Evolutionary conservation across 306 rosid species (phyloP), one percentile per base, ranked within the genome.

Genomic region (Malus orientalis): DNA sequence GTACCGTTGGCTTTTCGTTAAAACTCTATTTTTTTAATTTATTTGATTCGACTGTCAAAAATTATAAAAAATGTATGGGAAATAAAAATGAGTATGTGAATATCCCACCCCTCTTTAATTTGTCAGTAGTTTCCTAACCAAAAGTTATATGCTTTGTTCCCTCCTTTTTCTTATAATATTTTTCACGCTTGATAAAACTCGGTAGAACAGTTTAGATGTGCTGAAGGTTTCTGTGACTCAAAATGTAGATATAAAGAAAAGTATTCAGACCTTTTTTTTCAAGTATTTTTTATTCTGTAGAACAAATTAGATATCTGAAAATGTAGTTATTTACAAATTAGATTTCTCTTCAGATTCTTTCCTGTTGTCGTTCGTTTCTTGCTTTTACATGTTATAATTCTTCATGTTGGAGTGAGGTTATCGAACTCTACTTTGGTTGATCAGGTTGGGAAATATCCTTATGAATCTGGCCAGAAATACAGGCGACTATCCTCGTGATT

Each of bases 391-490:
- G 75, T 73, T 62, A 78, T 73, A 70, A 27, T 22, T 40, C 54
- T 75, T 71, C 53, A 15, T 23, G 54, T 32, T 54, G 61, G 61
- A 55, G 71, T 74, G 57, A 51, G 51, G 76, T 77, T 60, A 42
- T 59, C 74, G 69, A 79, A 74, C 22, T 66, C 30, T 80, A 22
- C 53, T 79, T 15, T 14, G 7, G 55, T 38, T 74, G 73, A 69
- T 44, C 76, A 70, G 77, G 81, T 69, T 76, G 71, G 67, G 76
- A 36, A 63, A 65, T 65, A 82, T 75, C 87, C 92, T 79, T 78
- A 90, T 91, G 97, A 87, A 66, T 85, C 85, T 90, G 82, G 85
- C 78, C 80, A 79, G 86, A 78, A 78, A 84, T 55, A 85, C 77
- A 61, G n/a, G 71, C 80, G 79, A 80, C 36, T 69, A 69, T 71